Conservation (phyloP, 2,329 filamentous ascomycete species). For the Ilyonectria mors-panacis region DNA sequence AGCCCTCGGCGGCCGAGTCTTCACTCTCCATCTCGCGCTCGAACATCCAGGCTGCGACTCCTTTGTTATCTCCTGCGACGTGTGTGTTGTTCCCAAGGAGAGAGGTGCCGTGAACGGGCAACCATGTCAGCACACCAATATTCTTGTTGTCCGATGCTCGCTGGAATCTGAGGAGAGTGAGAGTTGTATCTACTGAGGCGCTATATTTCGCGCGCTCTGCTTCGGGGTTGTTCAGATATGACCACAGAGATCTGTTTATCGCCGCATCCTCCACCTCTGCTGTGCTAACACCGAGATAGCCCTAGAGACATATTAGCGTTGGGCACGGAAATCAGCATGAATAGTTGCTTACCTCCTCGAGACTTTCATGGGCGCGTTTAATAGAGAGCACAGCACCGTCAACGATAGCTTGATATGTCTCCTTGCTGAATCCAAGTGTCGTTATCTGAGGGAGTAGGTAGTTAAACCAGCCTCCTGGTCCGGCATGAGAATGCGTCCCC, state of each 20-base stretch:
- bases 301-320: conserved; percentile 54
- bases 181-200: conserved; percentile 65
- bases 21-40: conserved; percentile 77
- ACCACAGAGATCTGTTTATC: conserved; percentile 89
- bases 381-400: conserved; percentile 88
- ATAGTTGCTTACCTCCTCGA: conserved; percentile 59
- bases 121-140: conserved; percentile 90
- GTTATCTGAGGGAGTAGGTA: conserved; percentile 95
- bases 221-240: conserved; percentile 88
- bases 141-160: conserved; percentile 81
- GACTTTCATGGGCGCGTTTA: conserved; percentile 76
- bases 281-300: conserved; percentile 78
- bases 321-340: not conserved
- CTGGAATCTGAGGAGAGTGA: conserved; percentile 86
- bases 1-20: conserved; percentile 72
- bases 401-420: conserved; percentile 91
- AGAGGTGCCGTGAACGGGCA: conserved; percentile 92
- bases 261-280: conserved; percentile 82
- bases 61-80: conserved; percentile 96
- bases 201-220: conserved; percentile 80
- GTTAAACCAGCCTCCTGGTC: conserved; percentile 94
- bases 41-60: conserved; percentile 88
- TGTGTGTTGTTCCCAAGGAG: conserved; percentile 93
- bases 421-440: conserved; percentile 85
- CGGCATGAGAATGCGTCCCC: conserved; percentile 93